Conservation (phyloP, 1,284 basidiomycete genomes). For the Ganoderma lingzhi region DNA sequence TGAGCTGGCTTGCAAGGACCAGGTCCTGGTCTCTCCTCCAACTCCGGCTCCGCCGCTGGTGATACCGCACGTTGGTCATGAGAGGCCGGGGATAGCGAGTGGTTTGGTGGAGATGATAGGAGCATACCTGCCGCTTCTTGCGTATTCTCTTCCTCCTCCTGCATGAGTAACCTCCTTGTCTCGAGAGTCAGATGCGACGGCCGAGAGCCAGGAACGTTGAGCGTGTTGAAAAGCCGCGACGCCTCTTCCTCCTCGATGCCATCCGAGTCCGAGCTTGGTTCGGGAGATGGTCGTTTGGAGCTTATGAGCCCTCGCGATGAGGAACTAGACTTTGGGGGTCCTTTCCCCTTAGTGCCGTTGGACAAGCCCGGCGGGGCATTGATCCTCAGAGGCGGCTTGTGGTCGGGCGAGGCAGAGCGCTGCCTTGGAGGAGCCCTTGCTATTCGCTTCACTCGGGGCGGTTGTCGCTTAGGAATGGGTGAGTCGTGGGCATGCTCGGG, state of each 20-base stretch:
- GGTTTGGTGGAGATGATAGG: not conserved
- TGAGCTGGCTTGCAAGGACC: conserved; percentile 12
- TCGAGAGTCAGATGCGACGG: conserved; percentile 9
- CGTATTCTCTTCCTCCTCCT: conserved; percentile 33
- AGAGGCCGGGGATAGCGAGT: not conserved
- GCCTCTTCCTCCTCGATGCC: not conserved
- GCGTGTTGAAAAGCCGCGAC: not conserved
- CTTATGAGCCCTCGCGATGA: not conserved
- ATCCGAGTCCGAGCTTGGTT: conserved; percentile 4
- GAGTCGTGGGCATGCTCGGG: not conserved
- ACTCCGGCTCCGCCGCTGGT: not conserved
- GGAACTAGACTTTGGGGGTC: not conserved
- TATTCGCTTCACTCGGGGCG: not conserved
- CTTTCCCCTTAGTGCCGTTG: not conserved
- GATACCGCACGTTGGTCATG: not conserved
- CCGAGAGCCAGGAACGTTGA: conserved; percentile 1
- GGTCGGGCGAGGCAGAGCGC: not conserved
- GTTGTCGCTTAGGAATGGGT: not conserved
- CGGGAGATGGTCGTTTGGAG: not conserved
- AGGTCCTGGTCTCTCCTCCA: not conserved
- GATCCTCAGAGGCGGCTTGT: not conserved
- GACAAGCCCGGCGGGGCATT: not conserved
- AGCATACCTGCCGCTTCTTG: conserved; percentile 26
- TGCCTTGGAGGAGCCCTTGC: not conserved
- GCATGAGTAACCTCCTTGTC: conserved; percentile 19